Base-by-base conservation (phyloP, 805 yeast genomes). In the Hanseniaspora osmophila region DNA sequence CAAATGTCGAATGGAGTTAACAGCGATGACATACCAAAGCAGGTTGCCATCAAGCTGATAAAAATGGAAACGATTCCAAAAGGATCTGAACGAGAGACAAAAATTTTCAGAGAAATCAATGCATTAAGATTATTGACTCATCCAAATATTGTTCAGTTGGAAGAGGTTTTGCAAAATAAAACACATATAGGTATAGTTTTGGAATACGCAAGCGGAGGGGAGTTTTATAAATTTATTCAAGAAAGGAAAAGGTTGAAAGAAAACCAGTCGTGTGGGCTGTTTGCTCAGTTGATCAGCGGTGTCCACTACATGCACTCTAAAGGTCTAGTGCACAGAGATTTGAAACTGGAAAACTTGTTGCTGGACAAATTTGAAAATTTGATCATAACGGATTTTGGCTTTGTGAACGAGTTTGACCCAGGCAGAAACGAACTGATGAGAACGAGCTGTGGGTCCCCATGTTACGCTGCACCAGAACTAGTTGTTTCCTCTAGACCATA, bases 151-250 rank as follows among this genome's bases (percentile, higher is more conserved):
- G 94, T 92, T 43, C 75, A 80, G 50, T 67, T 92, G 45, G 96
- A 87, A 52, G 96, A 90, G 58, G 96, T 92, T 18, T 70, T 92
- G 61, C 94, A 88, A 61, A 83, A 85, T 58, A 96, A 94, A 43
- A 84, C 85, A 58, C 90, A 92, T 63, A 88, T 92, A 49, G 98
- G 98, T 18, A 92, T 92, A 22, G 97, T 92, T 2, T 70, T 92
- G 47, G 97, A 92, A 57, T 92, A 90, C 63, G 97, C 97, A 1
- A 82, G 94, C 2, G 97, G 97, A 12, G 98, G 98, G 45, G 98
- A 92, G 62, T 74, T 92, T 49, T 92, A 92, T 58, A 95, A 88
- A 60, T 84, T 88, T 60, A 92, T 92, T 48, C 73, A 87, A 48
- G 83, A 80, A 52, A 86, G 88, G 59, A 78, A 90, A 57, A 80